phyloP scores from a whole-genome alignment of 768 basidiomycete genomes.

The Amanita polypyramis region DNA sequence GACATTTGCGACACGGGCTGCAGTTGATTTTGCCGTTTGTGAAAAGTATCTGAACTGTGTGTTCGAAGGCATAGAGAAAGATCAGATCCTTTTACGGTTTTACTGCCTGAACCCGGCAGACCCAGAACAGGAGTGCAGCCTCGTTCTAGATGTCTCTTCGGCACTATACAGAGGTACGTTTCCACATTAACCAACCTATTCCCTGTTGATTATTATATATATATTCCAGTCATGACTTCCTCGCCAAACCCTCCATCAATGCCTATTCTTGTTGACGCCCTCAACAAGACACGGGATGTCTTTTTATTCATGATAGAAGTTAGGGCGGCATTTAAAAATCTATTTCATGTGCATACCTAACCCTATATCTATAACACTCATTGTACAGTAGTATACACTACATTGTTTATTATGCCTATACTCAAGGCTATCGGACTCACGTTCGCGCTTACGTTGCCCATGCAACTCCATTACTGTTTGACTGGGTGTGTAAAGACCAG shows the following conservation, averaged over 20 bases:
- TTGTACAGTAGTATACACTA: constrained; percentile 5
- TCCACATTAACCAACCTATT: not conserved
- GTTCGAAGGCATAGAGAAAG: constrained; percentile 71
- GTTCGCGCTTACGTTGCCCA: no score
- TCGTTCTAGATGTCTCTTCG: constrained; percentile 67
- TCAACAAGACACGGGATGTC: constrained; percentile 64
- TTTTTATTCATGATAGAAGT: constrained; percentile 61
- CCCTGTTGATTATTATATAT: not conserved
- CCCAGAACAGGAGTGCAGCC: constrained; percentile 51
- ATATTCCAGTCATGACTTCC: constrained; percentile 59
- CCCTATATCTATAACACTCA: not conserved
- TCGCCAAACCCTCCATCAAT: constrained; percentile 61
- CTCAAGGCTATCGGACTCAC: no score
- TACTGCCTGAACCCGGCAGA: constrained; percentile 49
- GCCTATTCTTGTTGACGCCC: constrained; percentile 54
- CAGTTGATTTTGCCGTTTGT: constrained; percentile 45
- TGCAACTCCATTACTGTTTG: no score
- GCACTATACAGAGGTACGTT: constrained; percentile 52
- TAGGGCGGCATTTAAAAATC: constrained; percentile 39
- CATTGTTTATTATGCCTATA: no score
- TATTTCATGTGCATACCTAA: constrained; percentile 9
- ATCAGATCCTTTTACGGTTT: constrained; percentile 68
- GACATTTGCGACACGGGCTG: constrained; percentile 37
- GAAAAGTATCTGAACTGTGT: constrained; percentile 50
- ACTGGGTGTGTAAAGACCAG: no score